phyloP scores from a whole-genome alignment of 257 asterid genomes.

The Ajuga chamaepitys region DNA sequence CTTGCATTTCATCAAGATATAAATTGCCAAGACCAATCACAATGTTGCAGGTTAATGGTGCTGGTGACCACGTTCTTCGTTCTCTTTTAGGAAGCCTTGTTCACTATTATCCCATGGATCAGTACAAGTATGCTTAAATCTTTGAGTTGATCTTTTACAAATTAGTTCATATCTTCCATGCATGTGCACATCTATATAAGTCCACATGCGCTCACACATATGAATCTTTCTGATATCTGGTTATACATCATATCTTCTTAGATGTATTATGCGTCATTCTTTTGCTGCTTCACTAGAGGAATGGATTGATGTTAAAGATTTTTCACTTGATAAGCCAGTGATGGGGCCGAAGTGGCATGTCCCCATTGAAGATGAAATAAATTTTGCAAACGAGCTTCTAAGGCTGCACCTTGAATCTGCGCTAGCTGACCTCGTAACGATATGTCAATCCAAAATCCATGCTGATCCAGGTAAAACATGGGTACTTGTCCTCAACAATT shows the following conservation, averaged over 20 bases:
- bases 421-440: conserved; percentile 68
- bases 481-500: conserved; percentile 11
- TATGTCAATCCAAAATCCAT: conserved; percentile 79
- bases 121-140: conserved; percentile 60
- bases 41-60: conserved; percentile 89
- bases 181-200: conserved; percentile 1
- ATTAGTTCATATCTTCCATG: background rate
- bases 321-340: conserved; percentile 42
- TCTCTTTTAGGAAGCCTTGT: conserved; percentile 95
- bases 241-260: conserved; percentile 27
- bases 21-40: conserved; percentile 2
- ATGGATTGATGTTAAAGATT: conserved; percentile 81
- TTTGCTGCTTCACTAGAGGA: conserved; percentile 63
- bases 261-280: conserved; percentile 68
- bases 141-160: conserved; percentile 11
- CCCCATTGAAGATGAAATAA: conserved; percentile 71
- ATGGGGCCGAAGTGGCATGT: conserved; percentile 87
- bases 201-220: background rate
- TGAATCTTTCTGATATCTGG: conserved; percentile 1
- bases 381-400: conserved; percentile 86
- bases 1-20: conserved; percentile 9
- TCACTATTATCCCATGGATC: conserved; percentile 89
- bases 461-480: conserved; percentile 76
- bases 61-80: conserved; percentile 93
- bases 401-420: conserved; percentile 80